A percentile compares a stretch with the other conserved stretches of the same genome.
These are phyloP conservation scores for Microbotryomycetes sp. DNA, from an alignment of 1,284 basidiomycete genomes.

Conservation along the genomic window DNA sequence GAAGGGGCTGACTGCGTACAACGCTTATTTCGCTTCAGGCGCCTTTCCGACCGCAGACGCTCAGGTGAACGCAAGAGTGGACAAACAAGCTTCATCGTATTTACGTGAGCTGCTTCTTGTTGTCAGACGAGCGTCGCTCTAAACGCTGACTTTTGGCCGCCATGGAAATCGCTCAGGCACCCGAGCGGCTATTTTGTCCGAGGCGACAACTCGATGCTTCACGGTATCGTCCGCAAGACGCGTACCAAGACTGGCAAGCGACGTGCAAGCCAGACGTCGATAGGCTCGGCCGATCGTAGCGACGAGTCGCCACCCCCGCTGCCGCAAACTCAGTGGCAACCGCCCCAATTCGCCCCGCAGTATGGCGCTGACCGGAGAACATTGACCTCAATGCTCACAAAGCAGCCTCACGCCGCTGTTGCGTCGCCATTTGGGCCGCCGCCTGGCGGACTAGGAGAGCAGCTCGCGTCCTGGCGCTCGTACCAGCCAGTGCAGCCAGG, in stretches of 20 bases:
- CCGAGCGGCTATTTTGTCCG: slow-evolving; percentile 15
- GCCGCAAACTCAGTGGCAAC: not conserved
- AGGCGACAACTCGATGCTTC: slow-evolving; percentile 8
- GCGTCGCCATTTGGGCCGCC: not conserved
- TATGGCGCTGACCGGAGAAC: slow-evolving; percentile 1
- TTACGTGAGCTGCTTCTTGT: slow-evolving; percentile 4
- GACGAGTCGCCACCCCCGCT: not conserved
- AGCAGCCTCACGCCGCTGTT: not conserved
- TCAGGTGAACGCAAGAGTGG: slow-evolving; percentile 9
- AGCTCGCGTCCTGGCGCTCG: not conserved
- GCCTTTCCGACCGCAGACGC: slow-evolving; percentile 14
- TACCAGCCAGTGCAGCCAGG: not conserved
- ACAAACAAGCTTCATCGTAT: slow-evolving; percentile 1
- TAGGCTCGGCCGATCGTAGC: slow-evolving; percentile 3
- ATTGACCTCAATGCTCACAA: not conserved
- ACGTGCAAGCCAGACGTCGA: slow-evolving; percentile 12
- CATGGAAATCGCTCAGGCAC: slow-evolving; percentile 1
- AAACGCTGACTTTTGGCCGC: not conserved
- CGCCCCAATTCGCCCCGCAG: not conserved
- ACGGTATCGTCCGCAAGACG: slow-evolving; percentile 18
- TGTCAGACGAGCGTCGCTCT: not conserved
- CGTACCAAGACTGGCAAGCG: not conserved
- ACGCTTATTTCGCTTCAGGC: slow-evolving; percentile 3
- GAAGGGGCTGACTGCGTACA: too few relatives aligned
- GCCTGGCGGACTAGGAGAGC: not conserved